Evolutionary conservation across 2,329 filamentous ascomycete species (phyloP).

Genomic region (Cordyceps javanica): DNA sequence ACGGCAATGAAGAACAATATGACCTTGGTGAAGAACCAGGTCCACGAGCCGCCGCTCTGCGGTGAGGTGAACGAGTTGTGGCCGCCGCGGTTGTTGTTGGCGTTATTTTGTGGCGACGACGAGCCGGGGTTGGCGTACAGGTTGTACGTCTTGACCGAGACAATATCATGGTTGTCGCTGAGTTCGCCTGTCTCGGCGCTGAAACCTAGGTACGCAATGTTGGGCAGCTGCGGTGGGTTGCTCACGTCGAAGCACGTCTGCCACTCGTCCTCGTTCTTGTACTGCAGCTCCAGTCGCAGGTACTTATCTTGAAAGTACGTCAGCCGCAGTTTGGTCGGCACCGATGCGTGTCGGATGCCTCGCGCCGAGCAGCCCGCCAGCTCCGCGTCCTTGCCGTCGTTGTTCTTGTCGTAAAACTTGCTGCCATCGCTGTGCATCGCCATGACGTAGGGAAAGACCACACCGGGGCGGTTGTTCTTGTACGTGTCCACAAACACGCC

Average conservation of each 20-base stretch:
- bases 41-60: slow-evolving; percentile 47
- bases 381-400: slow-evolving; percentile 90
- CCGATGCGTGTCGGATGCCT: slow-evolving; percentile 71
- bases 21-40: slow-evolving; percentile 70
- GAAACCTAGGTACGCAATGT: slow-evolving; percentile 69
- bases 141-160: slow-evolving; percentile 80
- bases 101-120: slow-evolving; percentile 25
- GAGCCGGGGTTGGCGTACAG: slow-evolving; percentile 64
- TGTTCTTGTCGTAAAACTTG: slow-evolving; percentile 83
- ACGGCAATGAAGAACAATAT: slow-evolving; percentile 65
- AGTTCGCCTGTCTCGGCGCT: slow-evolving; percentile 92
- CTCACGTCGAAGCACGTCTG: slow-evolving; percentile 76
- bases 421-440: slow-evolving; percentile 93
- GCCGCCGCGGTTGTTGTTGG: slow-evolving; percentile 28
- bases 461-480: slow-evolving; percentile 96
- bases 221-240: slow-evolving; percentile 68
- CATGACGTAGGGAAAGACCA: slow-evolving; percentile 97
- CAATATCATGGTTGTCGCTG: slow-evolving; percentile 95
- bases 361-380: slow-evolving; percentile 91
- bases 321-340: slow-evolving; percentile 79
- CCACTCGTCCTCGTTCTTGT: slow-evolving; percentile 88
- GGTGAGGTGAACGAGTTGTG: slow-evolving; percentile 27
- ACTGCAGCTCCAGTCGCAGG: slow-evolving; percentile 85
- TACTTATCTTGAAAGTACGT: slow-evolving; percentile 97
- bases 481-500: slow-evolving; percentile 98